Conservation (phyloP, 208 protist genomes). For the Trypanosoma avium region DNA sequence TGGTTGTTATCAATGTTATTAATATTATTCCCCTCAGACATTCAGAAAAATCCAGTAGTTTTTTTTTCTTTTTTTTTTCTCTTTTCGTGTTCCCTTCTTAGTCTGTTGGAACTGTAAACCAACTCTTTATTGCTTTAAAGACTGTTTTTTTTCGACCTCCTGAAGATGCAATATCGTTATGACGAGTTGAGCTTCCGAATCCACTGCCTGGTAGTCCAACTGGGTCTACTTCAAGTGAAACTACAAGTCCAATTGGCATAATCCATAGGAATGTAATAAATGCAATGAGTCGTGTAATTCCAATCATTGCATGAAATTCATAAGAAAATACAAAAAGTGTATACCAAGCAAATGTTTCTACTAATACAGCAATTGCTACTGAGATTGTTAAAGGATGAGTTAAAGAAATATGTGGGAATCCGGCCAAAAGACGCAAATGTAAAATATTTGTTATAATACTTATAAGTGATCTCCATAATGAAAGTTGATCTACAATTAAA, state of each 20-base stretch:
- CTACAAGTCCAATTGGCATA: conserved; percentile 49
- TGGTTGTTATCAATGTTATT: too few relatives aligned
- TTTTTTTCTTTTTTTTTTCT: neutral
- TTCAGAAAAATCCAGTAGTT: conserved; percentile 1
- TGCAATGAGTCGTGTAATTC: conserved; percentile 16
- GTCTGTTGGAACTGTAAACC: conserved; percentile 6
- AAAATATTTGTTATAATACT: conserved; percentile 52
- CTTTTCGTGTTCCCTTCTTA: neutral
- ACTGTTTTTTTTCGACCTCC: conserved; percentile 3
- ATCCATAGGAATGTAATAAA: conserved; percentile 72
- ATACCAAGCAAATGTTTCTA: conserved; percentile 60
- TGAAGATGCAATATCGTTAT: neutral
- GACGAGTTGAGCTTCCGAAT: neutral
- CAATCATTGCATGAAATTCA: neutral
- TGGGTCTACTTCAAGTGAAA: conserved; percentile 46
- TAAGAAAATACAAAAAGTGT: conserved; percentile 24
- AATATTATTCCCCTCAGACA: too few relatives aligned
- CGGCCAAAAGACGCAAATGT: conserved; percentile 40
- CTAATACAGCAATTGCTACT: conserved; percentile 22
- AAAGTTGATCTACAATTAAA: conserved; percentile 48
- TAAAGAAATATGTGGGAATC: conserved; percentile 45
- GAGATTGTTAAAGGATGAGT: conserved; percentile 32
- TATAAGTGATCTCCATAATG: conserved; percentile 44
- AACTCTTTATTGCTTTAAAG: conserved; percentile 4
- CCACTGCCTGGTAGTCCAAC: conserved; percentile 42